Base-by-base conservation (phyloP, 306 rosid genomes). In the Rosa rugosa region DNA sequence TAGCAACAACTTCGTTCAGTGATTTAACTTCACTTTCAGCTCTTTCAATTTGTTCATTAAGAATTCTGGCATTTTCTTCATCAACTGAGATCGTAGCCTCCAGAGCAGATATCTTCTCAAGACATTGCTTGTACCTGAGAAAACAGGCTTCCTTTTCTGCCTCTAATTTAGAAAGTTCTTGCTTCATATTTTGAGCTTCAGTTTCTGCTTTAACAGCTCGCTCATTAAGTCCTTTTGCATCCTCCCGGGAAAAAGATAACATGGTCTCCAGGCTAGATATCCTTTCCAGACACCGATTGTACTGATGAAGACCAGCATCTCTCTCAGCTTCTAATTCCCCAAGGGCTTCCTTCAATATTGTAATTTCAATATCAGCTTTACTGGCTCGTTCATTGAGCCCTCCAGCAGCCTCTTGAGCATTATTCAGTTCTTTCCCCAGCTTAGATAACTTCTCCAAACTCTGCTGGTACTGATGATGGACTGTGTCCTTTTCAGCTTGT, bases 321-420 rank as follows among this genome's bases (percentile, higher is more conserved):
- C 90, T 91, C 82, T 87, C 91, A 20, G 83, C 85, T 86, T 90
- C 85, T 71, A 96, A 57, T 81, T 87, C 89, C 5, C 70, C 78
- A 71, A 93, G 89, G 51, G 93, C 88, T 88, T 91, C 98, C 90
- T 85, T 91, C 87, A 91, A 71, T 83, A 90, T 82, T 64, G 84
- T 85, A 14, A 88, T 84, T 87, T 96, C 99, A 63, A 91, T 93
- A 78, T 96, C 99, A 45, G 96, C 91, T 86, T 93, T 89, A 89
- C 93, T 89, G 11, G 92, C 98, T 79, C 85, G 91, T 70, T 93
- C 98, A 72, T 89, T 88, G 44, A 96, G 98, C 76, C 92, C 87
- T 23, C 89, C 89, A 42, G 93, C 88, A 79, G 80, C 88, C 42
- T 77, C 69, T 80, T 85, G 89, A 8, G 90, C 88, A 82, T 82